Evolutionary conservation across 2,329 filamentous ascomycete species (phyloP).

Genomic region (Teratosphaeriaceae sp.): DNA sequence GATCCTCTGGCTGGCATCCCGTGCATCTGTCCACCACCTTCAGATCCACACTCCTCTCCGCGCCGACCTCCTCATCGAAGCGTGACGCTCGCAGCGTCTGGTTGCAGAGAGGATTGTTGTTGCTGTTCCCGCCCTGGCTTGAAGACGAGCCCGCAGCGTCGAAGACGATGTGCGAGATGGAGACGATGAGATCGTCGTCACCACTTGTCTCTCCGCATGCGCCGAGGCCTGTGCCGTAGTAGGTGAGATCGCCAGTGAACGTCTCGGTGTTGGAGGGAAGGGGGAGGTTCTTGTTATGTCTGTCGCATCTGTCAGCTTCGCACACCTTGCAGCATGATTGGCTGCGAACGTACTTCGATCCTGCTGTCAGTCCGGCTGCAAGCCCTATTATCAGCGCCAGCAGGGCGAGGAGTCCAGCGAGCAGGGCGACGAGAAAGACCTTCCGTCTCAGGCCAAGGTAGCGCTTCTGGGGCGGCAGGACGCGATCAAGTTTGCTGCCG

Average conservation of each 20-base stretch:
- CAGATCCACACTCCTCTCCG: slow-evolving; percentile 49
- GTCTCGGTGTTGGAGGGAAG: slow-evolving; percentile 46
- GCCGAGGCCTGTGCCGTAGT: slow-evolving; percentile 60
- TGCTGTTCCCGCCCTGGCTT: slow-evolving; percentile 39
- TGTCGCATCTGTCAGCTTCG: slow-evolving; percentile 1
- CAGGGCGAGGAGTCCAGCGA: slow-evolving; percentile 27
- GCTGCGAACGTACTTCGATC: slow-evolving; percentile 10
- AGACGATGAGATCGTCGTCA: slow-evolving; percentile 54
- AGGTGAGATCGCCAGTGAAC: slow-evolving; percentile 61
- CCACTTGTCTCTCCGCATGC: slow-evolving; percentile 58
- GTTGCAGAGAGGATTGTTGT: slow-evolving; percentile 62
- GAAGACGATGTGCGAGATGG: slow-evolving; percentile 61
- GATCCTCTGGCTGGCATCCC: slow-evolving; percentile 40
- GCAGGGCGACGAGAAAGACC: slow-evolving; percentile 31
- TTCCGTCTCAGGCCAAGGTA: slow-evolving; percentile 35
- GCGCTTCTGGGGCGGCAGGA: slow-evolving; percentile 27
- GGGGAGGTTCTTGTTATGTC: slow-evolving; percentile 37
- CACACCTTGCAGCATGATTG: too few species aligned
- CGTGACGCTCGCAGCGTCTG: slow-evolving; percentile 56
- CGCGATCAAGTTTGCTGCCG: slow-evolving; percentile 2
- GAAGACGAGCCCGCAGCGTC: slow-evolving; percentile 47
- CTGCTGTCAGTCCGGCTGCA: slow-evolving; percentile 31
- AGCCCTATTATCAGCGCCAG: slow-evolving; percentile 37
- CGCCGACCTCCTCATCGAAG: slow-evolving; percentile 39
- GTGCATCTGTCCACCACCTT: slow-evolving; percentile 63